A percentile compares a stretch with the other conserved stretches of the same genome.
phyloP scores from a whole-genome alignment of 805 yeast species.

The Starmerella stigmatis region DNA sequence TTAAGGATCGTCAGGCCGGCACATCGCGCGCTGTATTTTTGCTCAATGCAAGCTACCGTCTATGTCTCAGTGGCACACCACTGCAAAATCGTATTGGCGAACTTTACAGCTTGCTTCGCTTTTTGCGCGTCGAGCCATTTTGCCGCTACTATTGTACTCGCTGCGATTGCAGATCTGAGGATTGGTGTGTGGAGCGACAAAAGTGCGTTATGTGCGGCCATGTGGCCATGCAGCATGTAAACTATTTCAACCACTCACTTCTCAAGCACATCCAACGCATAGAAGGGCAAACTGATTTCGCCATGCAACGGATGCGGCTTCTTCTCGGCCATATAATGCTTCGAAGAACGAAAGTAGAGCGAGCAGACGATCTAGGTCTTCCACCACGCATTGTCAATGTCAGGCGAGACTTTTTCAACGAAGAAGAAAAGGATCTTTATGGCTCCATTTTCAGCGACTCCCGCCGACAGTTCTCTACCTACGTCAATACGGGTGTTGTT shows the following conservation, averaged over 20 bases:
- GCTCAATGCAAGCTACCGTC: slow-evolving; percentile 59
- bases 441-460: slow-evolving; percentile 79
- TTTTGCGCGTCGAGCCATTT: slow-evolving; percentile 73
- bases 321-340: slow-evolving; percentile 75
- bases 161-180: slow-evolving; percentile 71
- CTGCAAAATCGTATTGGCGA: slow-evolving; percentile 94
- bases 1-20: slow-evolving; percentile 86
- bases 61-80: slow-evolving; percentile 96
- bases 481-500: slow-evolving; percentile 93
- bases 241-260: slow-evolving; percentile 91
- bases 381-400: slow-evolving; percentile 94
- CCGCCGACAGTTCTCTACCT: slow-evolving; percentile 77
- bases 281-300: slow-evolving; percentile 67
- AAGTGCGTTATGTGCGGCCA: slow-evolving; percentile 83
- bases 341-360: slow-evolving; percentile 86
- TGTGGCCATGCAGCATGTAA: slow-evolving; percentile 88
- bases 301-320: slow-evolving; percentile 66
- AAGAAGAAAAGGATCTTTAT: slow-evolving; percentile 88
- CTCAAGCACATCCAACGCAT: slow-evolving; percentile 82
- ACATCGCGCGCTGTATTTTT: slow-evolving; percentile 86
- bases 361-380: slow-evolving; percentile 94
- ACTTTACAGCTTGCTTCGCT: slow-evolving; percentile 82
- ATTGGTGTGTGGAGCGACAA: slow-evolving; percentile 81
- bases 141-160: slow-evolving; percentile 85
- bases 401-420: slow-evolving; percentile 77